A percentile compares a stretch with the other conserved stretches of the same genome.
These are phyloP conservation scores for Psilocybe tampanensis DNA, from an alignment of 768 basidiomycete genomes.

Conservation along the genomic window DNA sequence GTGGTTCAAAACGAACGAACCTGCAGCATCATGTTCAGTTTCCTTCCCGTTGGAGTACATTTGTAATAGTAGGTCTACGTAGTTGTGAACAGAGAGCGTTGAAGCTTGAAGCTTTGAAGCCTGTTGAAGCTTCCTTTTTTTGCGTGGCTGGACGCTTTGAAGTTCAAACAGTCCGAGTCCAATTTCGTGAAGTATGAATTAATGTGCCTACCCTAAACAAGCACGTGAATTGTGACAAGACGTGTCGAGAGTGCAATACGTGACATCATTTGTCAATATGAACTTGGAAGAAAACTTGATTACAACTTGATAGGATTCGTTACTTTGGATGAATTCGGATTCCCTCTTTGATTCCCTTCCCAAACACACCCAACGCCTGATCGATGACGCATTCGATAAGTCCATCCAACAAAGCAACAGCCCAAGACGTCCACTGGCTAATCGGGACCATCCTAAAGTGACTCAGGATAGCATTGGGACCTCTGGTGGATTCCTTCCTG, in stretches of 20 bases:
- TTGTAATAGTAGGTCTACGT: neutral
- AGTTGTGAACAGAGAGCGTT: neutral
- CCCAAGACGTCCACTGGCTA: neutral
- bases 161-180: too few relatives aligned
- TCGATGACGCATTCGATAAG: slow-evolving; percentile 55
- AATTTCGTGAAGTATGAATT: too few relatives aligned
- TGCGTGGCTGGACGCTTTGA: too few relatives aligned
- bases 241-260: neutral
- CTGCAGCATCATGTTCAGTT: slow-evolving; percentile 10
- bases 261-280: too few relatives aligned
- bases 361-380: slow-evolving; percentile 39
- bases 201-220: neutral
- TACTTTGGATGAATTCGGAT: too few relatives aligned
- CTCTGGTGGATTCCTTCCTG: too few relatives aligned
- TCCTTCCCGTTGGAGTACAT: neutral
- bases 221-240: neutral
- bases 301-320: too few relatives aligned
- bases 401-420: slow-evolving; percentile 11
- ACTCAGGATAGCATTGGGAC: too few relatives aligned
- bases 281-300: too few relatives aligned
- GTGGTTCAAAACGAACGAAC: neutral
- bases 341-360: slow-evolving; percentile 44
- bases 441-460: neutral
- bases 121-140: too few relatives aligned
- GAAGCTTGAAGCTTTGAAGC: too few relatives aligned